Percentiles rank a stretch among this genome's conserved stretches.
These are phyloP conservation scores for Cordia subcordata DNA, from an alignment of 257 asterid genomes.

Conservation along the genomic window DNA sequence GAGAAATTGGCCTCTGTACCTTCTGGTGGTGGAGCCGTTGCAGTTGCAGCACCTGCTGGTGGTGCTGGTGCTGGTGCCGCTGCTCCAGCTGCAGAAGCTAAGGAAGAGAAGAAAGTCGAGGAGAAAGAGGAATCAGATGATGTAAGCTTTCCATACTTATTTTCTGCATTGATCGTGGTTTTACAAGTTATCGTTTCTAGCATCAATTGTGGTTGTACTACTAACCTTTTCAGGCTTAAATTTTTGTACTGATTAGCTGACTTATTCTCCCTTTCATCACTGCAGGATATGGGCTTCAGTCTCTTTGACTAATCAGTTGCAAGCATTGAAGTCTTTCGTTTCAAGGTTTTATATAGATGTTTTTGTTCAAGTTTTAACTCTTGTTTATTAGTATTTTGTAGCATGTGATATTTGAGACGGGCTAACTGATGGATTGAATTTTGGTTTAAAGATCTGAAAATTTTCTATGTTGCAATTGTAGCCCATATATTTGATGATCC, in stretches of 20 bases:
- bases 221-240: too few species aligned
- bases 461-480: too few species aligned
- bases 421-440: too few species aligned
- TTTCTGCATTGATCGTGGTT: not conserved
- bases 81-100: constrained; percentile 7
- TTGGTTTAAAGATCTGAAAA: too few species aligned
- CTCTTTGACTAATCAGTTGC: constrained; percentile 14
- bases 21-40: constrained; percentile 22
- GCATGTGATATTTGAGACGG: too few species aligned
- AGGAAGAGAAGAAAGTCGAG: constrained; percentile 10
- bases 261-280: not conserved
- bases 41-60: constrained; percentile 5
- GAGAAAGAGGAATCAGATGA: constrained; percentile 28
- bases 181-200: not conserved
- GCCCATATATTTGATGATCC: too few species aligned
- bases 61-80: constrained; percentile 9
- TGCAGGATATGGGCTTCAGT: constrained; percentile 25
- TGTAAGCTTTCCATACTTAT: not conserved
- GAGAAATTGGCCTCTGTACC: constrained; percentile 26
- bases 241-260: too few species aligned
- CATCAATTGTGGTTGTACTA: not conserved
- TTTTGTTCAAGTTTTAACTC: too few species aligned
- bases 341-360: not conserved
- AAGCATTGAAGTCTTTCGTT: not conserved
- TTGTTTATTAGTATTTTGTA: too few species aligned